Evolutionary conservation across 306 rosid genomes (phyloP).

Genomic region (Pterocarpus santalinus): DNA sequence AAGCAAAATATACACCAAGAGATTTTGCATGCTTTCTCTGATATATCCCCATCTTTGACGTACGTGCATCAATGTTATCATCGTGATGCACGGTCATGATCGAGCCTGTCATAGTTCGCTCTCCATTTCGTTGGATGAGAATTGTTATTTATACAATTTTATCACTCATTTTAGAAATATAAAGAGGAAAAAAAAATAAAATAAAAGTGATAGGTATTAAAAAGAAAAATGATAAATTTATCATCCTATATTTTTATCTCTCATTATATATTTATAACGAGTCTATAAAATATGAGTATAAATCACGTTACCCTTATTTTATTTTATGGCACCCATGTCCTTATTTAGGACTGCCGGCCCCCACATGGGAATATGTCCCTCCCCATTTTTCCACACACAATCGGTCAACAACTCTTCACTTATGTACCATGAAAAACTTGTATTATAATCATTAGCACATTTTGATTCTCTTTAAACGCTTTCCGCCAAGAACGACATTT

Average conservation of each 20-base stretch:
- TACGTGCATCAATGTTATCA: conserved; percentile 18
- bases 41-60: conserved; percentile 17
- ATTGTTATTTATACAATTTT: no score
- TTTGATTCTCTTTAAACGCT: conserved; percentile 49
- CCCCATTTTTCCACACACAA: conserved; percentile 1
- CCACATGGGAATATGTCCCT: conserved; percentile 42
- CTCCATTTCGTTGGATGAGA: no score
- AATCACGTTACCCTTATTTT: no score
- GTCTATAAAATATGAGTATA: no score
- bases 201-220: no score
- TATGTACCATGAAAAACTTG: conserved; percentile 31
- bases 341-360: conserved; percentile 12
- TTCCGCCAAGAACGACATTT: conserved; percentile 72
- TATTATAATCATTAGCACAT: conserved; percentile 49
- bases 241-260: no score
- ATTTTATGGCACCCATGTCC: conserved; percentile 7
- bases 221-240: no score
- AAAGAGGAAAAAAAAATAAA: no score
- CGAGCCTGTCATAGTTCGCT: no score
- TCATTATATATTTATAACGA: no score
- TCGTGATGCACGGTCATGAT: no score
- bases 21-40: conserved; percentile 10
- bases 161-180: no score
- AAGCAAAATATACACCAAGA: conserved; percentile 1
- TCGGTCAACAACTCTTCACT: conserved; percentile 42